These are phyloP conservation scores for Raffaelea arxii DNA, from an alignment of 2,329 filamentous ascomycete species.

Conservation along the genomic window DNA sequence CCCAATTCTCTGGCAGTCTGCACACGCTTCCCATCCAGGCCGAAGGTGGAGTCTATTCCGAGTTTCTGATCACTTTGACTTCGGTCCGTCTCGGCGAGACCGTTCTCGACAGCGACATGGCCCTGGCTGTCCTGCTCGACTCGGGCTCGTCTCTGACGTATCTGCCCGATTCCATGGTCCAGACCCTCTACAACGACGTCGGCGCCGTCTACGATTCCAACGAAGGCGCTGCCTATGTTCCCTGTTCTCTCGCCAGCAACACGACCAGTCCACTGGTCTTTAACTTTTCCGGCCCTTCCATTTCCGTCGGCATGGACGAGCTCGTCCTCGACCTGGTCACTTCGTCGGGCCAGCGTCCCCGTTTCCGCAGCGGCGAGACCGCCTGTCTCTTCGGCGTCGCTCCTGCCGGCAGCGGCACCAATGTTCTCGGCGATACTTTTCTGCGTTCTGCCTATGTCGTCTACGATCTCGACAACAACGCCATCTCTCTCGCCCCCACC, in stretches of 20 bases:
- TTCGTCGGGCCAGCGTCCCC: conserved; percentile 34
- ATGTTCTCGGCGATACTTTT: conserved; percentile 65
- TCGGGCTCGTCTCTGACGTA: conserved; percentile 60
- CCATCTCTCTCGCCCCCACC: conserved; percentile 61
- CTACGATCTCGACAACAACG: conserved; percentile 62
- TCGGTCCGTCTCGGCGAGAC: conserved; percentile 35
- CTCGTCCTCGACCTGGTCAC: conserved; percentile 45
- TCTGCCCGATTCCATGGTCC: conserved; percentile 46
- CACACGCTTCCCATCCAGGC: conserved; percentile 58
- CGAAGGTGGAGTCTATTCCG: conserved; percentile 38
- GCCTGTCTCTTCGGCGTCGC: conserved; percentile 61
- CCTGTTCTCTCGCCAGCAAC: conserved; percentile 40
- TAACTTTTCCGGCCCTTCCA: conserved; percentile 41
- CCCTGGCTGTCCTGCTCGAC: conserved; percentile 59
- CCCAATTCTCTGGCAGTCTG: conserved; percentile 52
- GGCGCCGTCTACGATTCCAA: conserved; percentile 46
- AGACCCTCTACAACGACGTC: conserved; percentile 47
- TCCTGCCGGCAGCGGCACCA: conserved; percentile 43
- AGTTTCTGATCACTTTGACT: conserved; percentile 64
- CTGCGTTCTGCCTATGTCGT: conserved; percentile 66
- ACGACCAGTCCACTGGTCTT: conserved; percentile 36
- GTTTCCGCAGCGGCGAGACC: conserved; percentile 40
- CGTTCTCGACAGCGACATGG: conserved; percentile 34
- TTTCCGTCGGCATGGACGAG: conserved; percentile 48
- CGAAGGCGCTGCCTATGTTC: conserved; percentile 49